Conservation (phyloP, 2,329 filamentous ascomycete species). For the Fusarium nematophilum region DNA sequence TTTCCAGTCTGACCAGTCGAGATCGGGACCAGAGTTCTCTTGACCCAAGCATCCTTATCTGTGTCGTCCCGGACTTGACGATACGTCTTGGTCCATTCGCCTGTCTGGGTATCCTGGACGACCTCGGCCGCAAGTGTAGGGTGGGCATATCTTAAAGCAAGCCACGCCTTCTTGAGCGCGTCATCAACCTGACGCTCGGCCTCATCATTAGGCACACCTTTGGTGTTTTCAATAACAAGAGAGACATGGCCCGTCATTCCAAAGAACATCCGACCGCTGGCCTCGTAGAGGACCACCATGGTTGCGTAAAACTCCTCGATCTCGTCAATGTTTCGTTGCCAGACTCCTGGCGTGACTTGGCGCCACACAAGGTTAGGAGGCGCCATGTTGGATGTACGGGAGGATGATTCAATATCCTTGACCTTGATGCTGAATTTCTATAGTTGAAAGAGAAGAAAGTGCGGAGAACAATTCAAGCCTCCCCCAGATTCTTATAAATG, state of each 20-base stretch:
- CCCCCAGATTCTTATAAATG: too few species aligned
- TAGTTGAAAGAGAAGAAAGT: too few species aligned
- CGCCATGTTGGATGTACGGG: constrained; percentile 1
- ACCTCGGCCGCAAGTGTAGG: constrained; percentile 49
- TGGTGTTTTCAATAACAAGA: constrained; percentile 24
- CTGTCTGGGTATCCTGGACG: constrained; percentile 21
- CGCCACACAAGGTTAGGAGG: constrained; percentile 35
- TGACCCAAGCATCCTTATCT: constrained; percentile 42
- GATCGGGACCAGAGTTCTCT: constrained; percentile 45
- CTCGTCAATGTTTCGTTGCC: constrained; percentile 54
- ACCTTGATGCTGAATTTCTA: too few species aligned
- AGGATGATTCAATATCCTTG: too few species aligned
- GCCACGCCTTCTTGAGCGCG: constrained; percentile 50
- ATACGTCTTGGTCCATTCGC: constrained; percentile 46
- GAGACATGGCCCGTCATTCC: constrained; percentile 55
- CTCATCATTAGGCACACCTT: background rate
- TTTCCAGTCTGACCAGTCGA: constrained; percentile 39
- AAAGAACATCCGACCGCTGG: constrained; percentile 54
- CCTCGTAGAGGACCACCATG: constrained; percentile 49
- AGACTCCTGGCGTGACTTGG: constrained; percentile 41
- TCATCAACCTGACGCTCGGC: constrained; percentile 38
- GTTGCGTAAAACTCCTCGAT: constrained; percentile 55
- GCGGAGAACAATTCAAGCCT: too few species aligned
- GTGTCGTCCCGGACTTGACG: background rate
- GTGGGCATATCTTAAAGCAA: constrained; percentile 46